Evolutionary conservation across 2,329 filamentous ascomycete species (phyloP).

Genomic region (Cladorrhinum sp.): DNA sequence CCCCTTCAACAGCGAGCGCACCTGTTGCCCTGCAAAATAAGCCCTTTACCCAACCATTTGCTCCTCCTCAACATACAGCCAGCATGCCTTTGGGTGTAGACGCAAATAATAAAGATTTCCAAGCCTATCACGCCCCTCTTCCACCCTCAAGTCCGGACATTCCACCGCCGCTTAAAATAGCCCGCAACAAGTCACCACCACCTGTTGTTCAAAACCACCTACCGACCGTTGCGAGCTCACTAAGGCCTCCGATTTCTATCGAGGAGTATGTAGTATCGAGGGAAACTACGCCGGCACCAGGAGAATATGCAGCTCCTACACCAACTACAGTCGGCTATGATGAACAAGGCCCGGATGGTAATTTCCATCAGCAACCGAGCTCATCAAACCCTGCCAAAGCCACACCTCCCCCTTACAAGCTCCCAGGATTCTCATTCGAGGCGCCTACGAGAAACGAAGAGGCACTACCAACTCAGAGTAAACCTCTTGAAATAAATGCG

Average conservation of each 20-base stretch:
- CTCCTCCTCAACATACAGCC: not conserved
- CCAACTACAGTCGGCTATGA: not conserved
- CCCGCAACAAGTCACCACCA: conserved; percentile 14
- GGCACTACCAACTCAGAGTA: not conserved
- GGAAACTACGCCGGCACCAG: not conserved
- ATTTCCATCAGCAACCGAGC: not conserved
- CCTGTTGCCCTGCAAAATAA: not conserved
- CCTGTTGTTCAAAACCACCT: not conserved
- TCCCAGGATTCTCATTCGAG: not conserved
- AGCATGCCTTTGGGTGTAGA: not conserved
- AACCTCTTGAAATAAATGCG: not conserved
- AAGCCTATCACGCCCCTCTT: conserved; percentile 14
- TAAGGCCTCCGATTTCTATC: not conserved
- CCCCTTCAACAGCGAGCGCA: conserved; percentile 9
- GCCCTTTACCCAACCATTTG: not conserved
- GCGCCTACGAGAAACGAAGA: not conserved
- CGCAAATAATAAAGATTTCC: not conserved
- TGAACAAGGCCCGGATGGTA: not conserved
- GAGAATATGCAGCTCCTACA: not conserved
- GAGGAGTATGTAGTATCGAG: not conserved
- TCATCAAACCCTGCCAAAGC: not conserved
- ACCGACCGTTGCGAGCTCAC: conserved; percentile 5
- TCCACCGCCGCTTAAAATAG: conserved; percentile 17
- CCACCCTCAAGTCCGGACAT: conserved; percentile 17
- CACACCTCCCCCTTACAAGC: not conserved